Conservation (phyloP, 1,139 yeast genomes). For the Taiozyma sp. region DNA sequence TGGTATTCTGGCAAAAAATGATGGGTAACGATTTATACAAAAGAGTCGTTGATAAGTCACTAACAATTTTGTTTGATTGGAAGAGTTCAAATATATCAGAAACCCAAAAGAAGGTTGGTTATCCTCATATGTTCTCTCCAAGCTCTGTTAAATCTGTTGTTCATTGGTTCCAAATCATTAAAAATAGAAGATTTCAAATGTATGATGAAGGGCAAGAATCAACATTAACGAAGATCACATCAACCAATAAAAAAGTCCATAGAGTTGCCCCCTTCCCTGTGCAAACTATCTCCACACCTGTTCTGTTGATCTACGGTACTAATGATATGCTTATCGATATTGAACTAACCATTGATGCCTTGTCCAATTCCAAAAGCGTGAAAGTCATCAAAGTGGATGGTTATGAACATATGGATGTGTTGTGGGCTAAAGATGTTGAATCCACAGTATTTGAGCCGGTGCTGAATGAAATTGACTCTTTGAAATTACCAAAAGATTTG, state of each 20-base stretch:
- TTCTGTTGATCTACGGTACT: constrained; percentile 70
- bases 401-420: constrained; percentile 81
- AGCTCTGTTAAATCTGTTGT: constrained; percentile 84
- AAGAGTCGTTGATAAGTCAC: constrained; percentile 52
- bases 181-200: constrained; percentile 72
- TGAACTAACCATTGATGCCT: constrained; percentile 52
- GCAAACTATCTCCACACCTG: constrained; percentile 54
- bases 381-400: constrained; percentile 37
- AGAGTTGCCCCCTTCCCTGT: constrained; percentile 60
- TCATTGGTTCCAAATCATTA: constrained; percentile 90
- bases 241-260: constrained; percentile 30
- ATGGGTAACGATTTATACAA: constrained; percentile 70
- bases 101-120: constrained; percentile 68
- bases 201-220: constrained; percentile 36
- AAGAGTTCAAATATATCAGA: constrained; percentile 56
- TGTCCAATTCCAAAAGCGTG: constrained; percentile 40
- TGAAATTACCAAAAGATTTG: neutral
- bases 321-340: constrained; percentile 80
- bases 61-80: constrained; percentile 68
- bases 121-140: constrained; percentile 77
- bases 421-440: constrained; percentile 74
- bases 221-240: constrained; percentile 15
- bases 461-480: constrained; percentile 13
- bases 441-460: constrained; percentile 36
- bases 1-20: constrained; percentile 68